These are phyloP conservation scores for Poa pratensis DNA, from an alignment of 176 grass and related monocot genomes.

Conservation along the genomic window DNA sequence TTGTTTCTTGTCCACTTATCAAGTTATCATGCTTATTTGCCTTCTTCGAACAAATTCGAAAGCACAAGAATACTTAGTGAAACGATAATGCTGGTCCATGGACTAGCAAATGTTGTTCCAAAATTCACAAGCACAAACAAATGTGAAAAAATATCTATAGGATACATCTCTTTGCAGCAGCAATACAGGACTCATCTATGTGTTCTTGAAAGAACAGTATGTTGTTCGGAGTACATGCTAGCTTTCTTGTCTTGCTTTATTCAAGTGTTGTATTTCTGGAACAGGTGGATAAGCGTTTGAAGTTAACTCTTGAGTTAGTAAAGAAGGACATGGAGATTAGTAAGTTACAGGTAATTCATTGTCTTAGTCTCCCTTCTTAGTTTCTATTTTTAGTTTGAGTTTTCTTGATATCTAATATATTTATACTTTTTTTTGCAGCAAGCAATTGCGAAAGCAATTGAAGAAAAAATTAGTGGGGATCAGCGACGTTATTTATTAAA, in stretches of 20 bases:
- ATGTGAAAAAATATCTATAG: slow-evolving; percentile 23
- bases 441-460: slow-evolving; percentile 99
- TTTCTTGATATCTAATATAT: slow-evolving; percentile 37
- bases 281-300: slow-evolving; percentile 95
- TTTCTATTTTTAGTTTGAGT: slow-evolving; percentile 25
- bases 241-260: slow-evolving; percentile 39
- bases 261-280: slow-evolving; percentile 47
- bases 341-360: slow-evolving; percentile 82
- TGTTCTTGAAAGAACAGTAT: slow-evolving; percentile 16
- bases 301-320: slow-evolving; percentile 88
- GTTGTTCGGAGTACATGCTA: slow-evolving; percentile 7
- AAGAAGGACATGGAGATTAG: slow-evolving; percentile 99
- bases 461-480: slow-evolving; percentile 99
- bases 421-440: slow-evolving; percentile 59
- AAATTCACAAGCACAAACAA: slow-evolving; percentile 16
- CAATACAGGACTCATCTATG: neutral
- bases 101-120: neutral
- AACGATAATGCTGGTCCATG: neutral
- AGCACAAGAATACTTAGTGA: slow-evolving; percentile 25
- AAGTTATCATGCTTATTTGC: slow-evolving; percentile 20
- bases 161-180: slow-evolving; percentile 6
- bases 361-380: slow-evolving; percentile 4
- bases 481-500: slow-evolving; percentile 96
- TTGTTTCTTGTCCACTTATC: neutral
- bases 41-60: slow-evolving; percentile 2